These are phyloP conservation scores for Sphaerostilbella broomeana DNA, from an alignment of 2,329 filamentous ascomycete genomes.

Conservation along the genomic window DNA sequence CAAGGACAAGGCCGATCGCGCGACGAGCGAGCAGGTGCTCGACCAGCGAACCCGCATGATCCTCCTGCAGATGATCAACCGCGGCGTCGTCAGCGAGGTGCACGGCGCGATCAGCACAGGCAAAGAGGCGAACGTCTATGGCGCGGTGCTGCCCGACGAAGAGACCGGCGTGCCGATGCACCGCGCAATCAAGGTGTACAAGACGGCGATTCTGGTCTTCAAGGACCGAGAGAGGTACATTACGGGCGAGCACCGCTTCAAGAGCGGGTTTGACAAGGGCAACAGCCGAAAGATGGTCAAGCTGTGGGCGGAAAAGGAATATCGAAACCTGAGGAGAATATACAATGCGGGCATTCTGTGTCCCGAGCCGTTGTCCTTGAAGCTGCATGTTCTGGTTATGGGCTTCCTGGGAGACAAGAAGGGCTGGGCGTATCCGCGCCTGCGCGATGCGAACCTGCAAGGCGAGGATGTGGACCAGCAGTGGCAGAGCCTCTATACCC, in stretches of 20 bases:
- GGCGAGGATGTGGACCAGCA: conserved; percentile 61
- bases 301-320: conserved; percentile 98
- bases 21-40: conserved; percentile 89
- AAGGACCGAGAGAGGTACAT: conserved; percentile 97
- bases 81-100: conserved; percentile 79
- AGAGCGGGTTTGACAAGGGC: conserved; percentile 84
- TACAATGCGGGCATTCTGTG: conserved; percentile 79
- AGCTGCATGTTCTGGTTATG: conserved; percentile 95
- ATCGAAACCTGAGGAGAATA: conserved; percentile 83
- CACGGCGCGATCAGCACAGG: conserved; percentile 94
- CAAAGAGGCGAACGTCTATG: conserved; percentile 98
- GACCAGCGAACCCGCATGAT: conserved; percentile 95
- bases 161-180: conserved; percentile 53
- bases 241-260: conserved; percentile 87
- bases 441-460: conserved; percentile 76
- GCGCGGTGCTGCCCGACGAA: conserved; percentile 63
- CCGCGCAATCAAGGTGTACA: conserved; percentile 96
- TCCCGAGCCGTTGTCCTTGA: conserved; percentile 81
- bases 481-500: conserved; percentile 74
- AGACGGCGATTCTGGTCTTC: conserved; percentile 95
- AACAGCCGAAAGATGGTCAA: conserved; percentile 97
- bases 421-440: conserved; percentile 79
- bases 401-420: conserved; percentile 81
- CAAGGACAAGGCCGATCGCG: conserved; percentile 86
- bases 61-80: conserved; percentile 90